phyloP scores from a whole-genome alignment of 1,139 yeast genomes.

The Fermentozyma sake region DNA sequence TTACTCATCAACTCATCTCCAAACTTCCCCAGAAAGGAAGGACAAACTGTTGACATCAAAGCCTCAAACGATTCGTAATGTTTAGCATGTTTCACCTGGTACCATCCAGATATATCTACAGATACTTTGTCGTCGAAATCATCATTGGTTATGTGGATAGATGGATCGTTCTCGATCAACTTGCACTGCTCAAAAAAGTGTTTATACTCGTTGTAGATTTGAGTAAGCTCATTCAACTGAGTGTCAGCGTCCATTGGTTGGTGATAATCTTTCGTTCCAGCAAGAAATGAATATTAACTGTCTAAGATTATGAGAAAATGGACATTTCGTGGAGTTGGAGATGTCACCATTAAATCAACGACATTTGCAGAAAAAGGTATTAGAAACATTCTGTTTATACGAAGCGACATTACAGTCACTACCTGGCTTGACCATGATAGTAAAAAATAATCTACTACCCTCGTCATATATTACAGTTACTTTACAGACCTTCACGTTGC shows the following conservation, averaged over 20 bases:
- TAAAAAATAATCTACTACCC: too few species aligned
- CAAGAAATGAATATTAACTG: conserved; percentile 3
- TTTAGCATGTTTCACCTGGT: conserved; percentile 4
- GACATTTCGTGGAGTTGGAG: too few species aligned
- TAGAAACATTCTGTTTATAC: too few species aligned
- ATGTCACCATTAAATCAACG: conserved; percentile 1
- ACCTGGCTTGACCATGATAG: too few species aligned
- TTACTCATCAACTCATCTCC: conserved; percentile 6
- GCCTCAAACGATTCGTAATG: conserved; percentile 20
- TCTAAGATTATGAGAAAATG: too few species aligned
- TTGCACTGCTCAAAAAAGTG: conserved; percentile 22
- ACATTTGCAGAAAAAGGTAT: not conserved
- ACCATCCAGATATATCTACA: conserved; percentile 37
- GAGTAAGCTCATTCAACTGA: conserved; percentile 21
- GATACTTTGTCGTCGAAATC: conserved; percentile 22
- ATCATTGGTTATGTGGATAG: conserved; percentile 12
- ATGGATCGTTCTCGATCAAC: conserved; percentile 8
- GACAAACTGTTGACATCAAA: conserved; percentile 13
- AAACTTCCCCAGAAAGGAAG: conserved; percentile 8
- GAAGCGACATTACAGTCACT: too few species aligned
- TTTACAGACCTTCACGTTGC: too few species aligned
- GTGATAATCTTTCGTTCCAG: conserved; percentile 1
- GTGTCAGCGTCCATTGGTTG: conserved; percentile 9
- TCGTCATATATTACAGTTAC: too few species aligned
- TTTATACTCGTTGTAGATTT: conserved; percentile 24